phyloP scores from a whole-genome alignment of 140 eudicot genomes.

The Ambrosia hybrid region DNA sequence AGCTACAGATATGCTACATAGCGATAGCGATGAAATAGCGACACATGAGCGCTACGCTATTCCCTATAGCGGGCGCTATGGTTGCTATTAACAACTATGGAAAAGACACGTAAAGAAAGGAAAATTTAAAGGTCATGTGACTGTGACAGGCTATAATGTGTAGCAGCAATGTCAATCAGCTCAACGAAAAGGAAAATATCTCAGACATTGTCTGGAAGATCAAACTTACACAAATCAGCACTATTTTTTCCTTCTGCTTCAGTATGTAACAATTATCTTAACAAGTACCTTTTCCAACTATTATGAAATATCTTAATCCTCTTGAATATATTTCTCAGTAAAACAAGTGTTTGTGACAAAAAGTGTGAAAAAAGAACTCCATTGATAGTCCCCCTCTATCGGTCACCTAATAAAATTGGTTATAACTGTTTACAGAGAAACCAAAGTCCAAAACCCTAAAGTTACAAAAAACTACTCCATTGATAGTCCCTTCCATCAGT shows the following conservation, averaged over 20 bases:
- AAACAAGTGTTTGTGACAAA: background rate
- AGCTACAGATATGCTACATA: too few relatives aligned
- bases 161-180: slow-evolving; percentile 2
- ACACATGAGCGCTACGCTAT: too few relatives aligned
- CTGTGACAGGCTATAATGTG: background rate
- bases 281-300: slow-evolving; percentile 5
- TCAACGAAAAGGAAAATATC: slow-evolving; percentile 1
- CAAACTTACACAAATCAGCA: background rate
- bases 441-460: too few relatives aligned
- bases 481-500: too few relatives aligned
- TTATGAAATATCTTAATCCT: background rate
- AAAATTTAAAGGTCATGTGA: background rate
- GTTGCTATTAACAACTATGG: too few relatives aligned
- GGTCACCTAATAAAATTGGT: slow-evolving; percentile 8
- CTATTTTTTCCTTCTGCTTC: background rate
- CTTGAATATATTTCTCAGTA: too few relatives aligned
- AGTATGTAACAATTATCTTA: background rate
- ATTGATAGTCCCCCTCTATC: background rate
- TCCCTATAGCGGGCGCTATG: too few relatives aligned
- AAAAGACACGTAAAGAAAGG: background rate
- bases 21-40: too few relatives aligned
- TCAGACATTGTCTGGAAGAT: background rate
- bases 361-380: slow-evolving; percentile 15
- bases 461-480: too few relatives aligned
- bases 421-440: background rate